Evolutionary conservation across 495 filamentous ascomycete species (phyloP).

Genomic region (Lasiosphaeria hispida): DNA sequence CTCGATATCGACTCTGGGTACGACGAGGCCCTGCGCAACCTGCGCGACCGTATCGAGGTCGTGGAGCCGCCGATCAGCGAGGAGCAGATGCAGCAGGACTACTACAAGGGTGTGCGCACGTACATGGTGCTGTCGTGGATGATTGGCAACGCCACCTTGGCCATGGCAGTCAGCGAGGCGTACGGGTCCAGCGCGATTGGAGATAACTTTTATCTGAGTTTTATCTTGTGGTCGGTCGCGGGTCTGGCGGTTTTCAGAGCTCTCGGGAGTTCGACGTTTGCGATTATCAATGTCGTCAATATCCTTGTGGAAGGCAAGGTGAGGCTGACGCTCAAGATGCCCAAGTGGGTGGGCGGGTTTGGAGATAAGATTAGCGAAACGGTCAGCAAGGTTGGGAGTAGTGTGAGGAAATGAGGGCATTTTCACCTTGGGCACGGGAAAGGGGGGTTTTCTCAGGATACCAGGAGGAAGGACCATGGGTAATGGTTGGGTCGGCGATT

Average conservation of each 20-base stretch:
- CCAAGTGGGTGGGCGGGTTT: conserved; percentile 47
- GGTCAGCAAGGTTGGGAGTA: conserved; percentile 21
- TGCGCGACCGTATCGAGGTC: conserved; percentile 89
- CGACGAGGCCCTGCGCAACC: conserved; percentile 93
- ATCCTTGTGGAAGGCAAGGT: conserved; percentile 82
- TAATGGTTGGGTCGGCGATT: not conserved
- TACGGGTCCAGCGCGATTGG: conserved; percentile 68
- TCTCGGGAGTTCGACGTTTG: conserved; percentile 75
- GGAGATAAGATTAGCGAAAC: conserved; percentile 34
- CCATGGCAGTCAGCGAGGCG: conserved; percentile 89
- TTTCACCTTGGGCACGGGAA: not conserved
- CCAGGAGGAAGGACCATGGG: not conserved
- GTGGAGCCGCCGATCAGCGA: conserved; percentile 60
- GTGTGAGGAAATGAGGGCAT: conserved; percentile 19
- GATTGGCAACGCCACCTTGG: conserved; percentile 83
- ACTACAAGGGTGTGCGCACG: conserved; percentile 94
- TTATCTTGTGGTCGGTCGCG: conserved; percentile 92
- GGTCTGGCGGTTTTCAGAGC: conserved; percentile 80
- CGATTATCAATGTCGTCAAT: conserved; percentile 76
- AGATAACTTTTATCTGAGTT: conserved; percentile 84
- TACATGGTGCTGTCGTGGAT: conserved; percentile 99
- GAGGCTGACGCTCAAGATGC: conserved; percentile 55
- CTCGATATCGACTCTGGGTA: conserved; percentile 98
- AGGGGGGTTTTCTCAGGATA: not conserved
- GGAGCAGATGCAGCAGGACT: conserved; percentile 89